Base-by-base conservation (phyloP, 352 stramenopile species). In the Phytopythium cucurbitacearum region DNA sequence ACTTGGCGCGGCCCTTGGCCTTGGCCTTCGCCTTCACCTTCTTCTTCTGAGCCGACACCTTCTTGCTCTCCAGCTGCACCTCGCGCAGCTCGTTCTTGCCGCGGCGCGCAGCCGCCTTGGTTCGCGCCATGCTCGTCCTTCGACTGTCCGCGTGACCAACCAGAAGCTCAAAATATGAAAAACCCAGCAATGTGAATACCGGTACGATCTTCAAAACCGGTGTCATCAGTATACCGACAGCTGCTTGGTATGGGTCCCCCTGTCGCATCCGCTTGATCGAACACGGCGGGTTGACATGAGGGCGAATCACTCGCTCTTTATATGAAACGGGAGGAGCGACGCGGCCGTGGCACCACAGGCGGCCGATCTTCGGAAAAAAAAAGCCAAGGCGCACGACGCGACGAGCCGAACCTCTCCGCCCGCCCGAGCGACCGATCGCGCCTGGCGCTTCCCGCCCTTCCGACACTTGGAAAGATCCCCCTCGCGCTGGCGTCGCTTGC, bases 21-120 rank as follows among this genome's bases (percentile, higher is more conserved):
- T 87, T 89, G 41, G 80, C 63, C 66, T 87, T 84, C 21, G 49
- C 47, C 48, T 87, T 89, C 33, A 53, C 52, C 50, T 70, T 84
- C 60, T 71, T 83, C 32, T 69, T 76, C 40, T 75, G 68, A 3
- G 58, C 60, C 16, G 50, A 52, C 41, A 53, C 38, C 51, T 62
- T 70, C 66, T 66, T 69, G 5, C 51, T 57, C 38, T 71, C 53
- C 3, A 43, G 61, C 40, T 71, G 62, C 46, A 71, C 69, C 35
- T 84, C 69, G 7, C 64, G 68, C 16, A 43, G 47, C 5, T 46
- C 47, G 46, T 40, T 70, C 51, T 72, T 71, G 37, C 33, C 45
- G 57, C 76, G 76, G 35, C 65, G 67, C 12, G 53, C 55, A 11
- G 60, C 35, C 15, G 42, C 37, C 53, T 85, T 87, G 44, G 69